Evolutionary conservation across 148 eudicot genomes (phyloP), one percentile per base, ranked within the genome.

Genomic region (Cornus kousa): DNA sequence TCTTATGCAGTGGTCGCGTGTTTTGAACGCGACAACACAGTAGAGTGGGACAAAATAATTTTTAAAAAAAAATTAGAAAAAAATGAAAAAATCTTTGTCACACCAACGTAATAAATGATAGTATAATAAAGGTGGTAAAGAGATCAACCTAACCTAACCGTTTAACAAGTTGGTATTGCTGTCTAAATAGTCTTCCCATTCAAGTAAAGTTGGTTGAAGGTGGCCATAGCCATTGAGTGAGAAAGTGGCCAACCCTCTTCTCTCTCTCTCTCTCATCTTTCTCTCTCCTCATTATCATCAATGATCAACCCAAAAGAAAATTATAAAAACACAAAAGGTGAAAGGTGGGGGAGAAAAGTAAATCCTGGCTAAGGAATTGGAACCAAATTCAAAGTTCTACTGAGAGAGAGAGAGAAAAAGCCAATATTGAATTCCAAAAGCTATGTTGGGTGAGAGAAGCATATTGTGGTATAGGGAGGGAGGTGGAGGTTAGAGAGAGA

Each of bases 151-250:
- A 73, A 82, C 87, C 87, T 73, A 80, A 86, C 87, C 59, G 55
- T 85, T 78, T 17, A 64, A 79, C 74, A 81, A 84, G 72, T 73
- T 78, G 81, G 46, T 69, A 67, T 74, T 80, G 79, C 77, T 79
- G 76, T 33, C 74, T 76, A 79, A 82, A 87, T 85, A 88, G 87
- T 87, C 94, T 94, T 94, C 80, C 83, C 79, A 89, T 77, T 86
- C 71, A 92, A 92, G 93, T 87, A 86, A 91, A 85, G 97, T 87
- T 87, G 43, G 93, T 85, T 87, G 91, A 87, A 83, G 83, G 80
- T 84, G 89, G 83, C 74, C 82, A 69, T 72, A 72, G 59, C 72
- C 81, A 73, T 86, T 88, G 94, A 89, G 92, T 92, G 89, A 81
- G 67, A 81, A 78, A 86, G 81, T 84, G 82, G 84, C 91, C 86